phyloP scores from a whole-genome alignment of 1,139 yeast genomes.

The Yamadazyma atlantica region DNA sequence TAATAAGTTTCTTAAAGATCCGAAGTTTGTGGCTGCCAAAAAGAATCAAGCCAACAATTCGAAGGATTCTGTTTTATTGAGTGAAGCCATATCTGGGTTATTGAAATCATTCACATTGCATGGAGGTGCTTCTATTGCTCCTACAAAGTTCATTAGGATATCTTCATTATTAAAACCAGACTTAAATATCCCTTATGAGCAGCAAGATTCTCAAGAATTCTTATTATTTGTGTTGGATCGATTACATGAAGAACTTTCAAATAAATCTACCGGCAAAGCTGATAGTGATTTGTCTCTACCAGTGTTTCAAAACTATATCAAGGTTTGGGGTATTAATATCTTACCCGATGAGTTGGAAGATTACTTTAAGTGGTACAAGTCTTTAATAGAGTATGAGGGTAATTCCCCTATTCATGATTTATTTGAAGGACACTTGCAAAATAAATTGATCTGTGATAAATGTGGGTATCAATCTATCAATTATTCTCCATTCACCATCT shows the following conservation, averaged over 20 bases:
- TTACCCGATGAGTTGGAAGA: slow-evolving; percentile 41
- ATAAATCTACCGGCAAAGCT: slow-evolving; percentile 14
- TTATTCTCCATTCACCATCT: slow-evolving; percentile 60
- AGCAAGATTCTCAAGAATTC: slow-evolving; percentile 80
- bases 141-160: slow-evolving; percentile 58
- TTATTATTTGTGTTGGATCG: slow-evolving; percentile 63
- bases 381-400: slow-evolving; percentile 54
- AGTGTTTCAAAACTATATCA: slow-evolving; percentile 25
- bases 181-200: slow-evolving; percentile 66
- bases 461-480: slow-evolving; percentile 62
- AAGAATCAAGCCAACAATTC: slow-evolving; percentile 21
- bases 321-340: slow-evolving; percentile 34
- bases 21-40: slow-evolving; percentile 23
- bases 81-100: slow-evolving; percentile 47
- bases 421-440: slow-evolving; percentile 69
- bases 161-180: slow-evolving; percentile 61
- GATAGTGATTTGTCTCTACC: slow-evolving; percentile 14
- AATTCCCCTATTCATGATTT: slow-evolving; percentile 63
- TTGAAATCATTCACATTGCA: slow-evolving; percentile 47
- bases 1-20: slow-evolving; percentile 39
- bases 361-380: slow-evolving; percentile 59
- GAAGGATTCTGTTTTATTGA: slow-evolving; percentile 36
- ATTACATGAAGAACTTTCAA: slow-evolving; percentile 64
- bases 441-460: slow-evolving; percentile 57
- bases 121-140: slow-evolving; percentile 64